phyloP scores from a whole-genome alignment of 116 monocot species.

The Cymodocea nodosa region DNA sequence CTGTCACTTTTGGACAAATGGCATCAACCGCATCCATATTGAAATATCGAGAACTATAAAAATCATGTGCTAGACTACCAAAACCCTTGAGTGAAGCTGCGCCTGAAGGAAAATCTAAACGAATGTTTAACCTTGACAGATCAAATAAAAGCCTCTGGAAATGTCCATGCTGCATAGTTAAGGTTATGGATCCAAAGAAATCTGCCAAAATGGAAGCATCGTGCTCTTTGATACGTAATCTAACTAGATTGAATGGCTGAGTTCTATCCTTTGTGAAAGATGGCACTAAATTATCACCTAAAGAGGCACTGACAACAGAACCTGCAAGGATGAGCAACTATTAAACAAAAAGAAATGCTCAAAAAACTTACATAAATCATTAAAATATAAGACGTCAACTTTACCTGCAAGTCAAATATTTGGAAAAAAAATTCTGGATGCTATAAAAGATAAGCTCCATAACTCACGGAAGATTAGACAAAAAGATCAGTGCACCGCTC shows the following conservation, averaged over 20 bases:
- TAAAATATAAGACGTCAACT: not conserved
- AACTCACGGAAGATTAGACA: too few species aligned
- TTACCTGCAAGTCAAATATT: too few species aligned
- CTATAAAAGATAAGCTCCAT: too few species aligned
- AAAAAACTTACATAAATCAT: not conserved
- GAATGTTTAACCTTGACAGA: constrained; percentile 57
- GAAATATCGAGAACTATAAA: constrained; percentile 28
- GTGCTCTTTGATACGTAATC: constrained; percentile 15
- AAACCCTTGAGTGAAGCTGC: constrained; percentile 39
- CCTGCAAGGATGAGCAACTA: constrained; percentile 30
- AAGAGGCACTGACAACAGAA: constrained; percentile 47
- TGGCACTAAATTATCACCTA: constrained; percentile 45
- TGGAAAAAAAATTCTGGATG: too few species aligned
- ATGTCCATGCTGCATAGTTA: constrained; percentile 65
- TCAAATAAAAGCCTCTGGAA: constrained; percentile 82
- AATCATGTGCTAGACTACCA: constrained; percentile 28
- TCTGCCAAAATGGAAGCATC: constrained; percentile 47
- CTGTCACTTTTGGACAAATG: constrained; percentile 51
- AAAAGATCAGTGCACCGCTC: too few species aligned
- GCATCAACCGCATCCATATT: constrained; percentile 29
- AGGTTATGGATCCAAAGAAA: constrained; percentile 50
- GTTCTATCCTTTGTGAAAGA: constrained; percentile 14
- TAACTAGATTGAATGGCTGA: constrained; percentile 11
- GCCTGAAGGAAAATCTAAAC: constrained; percentile 59
- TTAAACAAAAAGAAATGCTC: not conserved